Evolutionary conservation across 805 yeast genomes (phyloP).

Genomic region (Suhomyces sp.): DNA sequence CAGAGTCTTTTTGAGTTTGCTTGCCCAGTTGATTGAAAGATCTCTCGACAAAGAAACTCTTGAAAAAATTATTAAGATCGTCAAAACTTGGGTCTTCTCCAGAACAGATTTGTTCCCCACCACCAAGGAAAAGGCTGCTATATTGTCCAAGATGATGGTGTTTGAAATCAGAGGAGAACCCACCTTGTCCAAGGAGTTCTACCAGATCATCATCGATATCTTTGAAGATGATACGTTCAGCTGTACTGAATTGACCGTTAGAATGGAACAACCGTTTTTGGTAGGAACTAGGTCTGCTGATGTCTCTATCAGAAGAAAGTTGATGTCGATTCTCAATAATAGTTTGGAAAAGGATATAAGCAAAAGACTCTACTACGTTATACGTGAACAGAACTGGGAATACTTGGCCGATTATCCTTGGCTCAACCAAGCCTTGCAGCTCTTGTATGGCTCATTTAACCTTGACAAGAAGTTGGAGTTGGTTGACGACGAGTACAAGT

Average conservation of each 20-base stretch:
- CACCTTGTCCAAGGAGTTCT: conserved; percentile 71
- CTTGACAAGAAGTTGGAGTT: conserved; percentile 45
- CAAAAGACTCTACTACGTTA: conserved; percentile 78
- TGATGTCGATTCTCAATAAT: conserved; percentile 74
- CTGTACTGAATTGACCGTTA: conserved; percentile 83
- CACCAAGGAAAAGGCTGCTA: conserved; percentile 92
- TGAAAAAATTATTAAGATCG: conserved; percentile 70
- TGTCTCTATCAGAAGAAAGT: conserved; percentile 64
- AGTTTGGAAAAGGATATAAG: conserved; percentile 76
- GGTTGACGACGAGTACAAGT: conserved; percentile 45
- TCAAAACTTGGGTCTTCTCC: conserved; percentile 86
- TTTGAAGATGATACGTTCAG: conserved; percentile 77
- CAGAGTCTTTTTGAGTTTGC: conserved; percentile 75
- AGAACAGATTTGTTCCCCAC: conserved; percentile 86
- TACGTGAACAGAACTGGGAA: conserved; percentile 98
- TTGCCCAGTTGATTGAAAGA: conserved; percentile 88
- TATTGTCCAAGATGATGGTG: conserved; percentile 87
- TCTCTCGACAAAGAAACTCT: conserved; percentile 75
- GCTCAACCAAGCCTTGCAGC: conserved; percentile 89
- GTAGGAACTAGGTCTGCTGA: conserved; percentile 88
- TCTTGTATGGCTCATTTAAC: conserved; percentile 77
- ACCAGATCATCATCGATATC: conserved; percentile 80
- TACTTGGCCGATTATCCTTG: conserved; percentile 88
- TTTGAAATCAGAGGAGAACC: conserved; percentile 88
- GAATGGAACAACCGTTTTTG: conserved; percentile 95